Percentiles rank a stretch among this genome's conserved stretches.
Conservation (phyloP, 148 eudicot genomes). For the Chenopodium berlandieri region DNA sequence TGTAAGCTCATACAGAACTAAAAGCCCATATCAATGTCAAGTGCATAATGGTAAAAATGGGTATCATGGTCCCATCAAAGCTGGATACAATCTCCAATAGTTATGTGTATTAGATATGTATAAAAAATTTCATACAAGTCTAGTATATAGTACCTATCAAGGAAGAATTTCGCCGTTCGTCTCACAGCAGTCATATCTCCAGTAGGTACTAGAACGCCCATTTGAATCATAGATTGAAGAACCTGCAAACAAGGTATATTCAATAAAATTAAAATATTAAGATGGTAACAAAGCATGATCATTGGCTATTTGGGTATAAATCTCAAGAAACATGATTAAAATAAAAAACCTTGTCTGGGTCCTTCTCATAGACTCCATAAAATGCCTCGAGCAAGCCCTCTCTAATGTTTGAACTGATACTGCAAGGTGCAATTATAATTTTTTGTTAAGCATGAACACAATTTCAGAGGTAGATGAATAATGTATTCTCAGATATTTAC, state of each 20-base stretch:
- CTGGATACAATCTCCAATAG: neutral
- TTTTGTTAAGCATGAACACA: conserved; percentile 7
- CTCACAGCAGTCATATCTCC: conserved; percentile 98
- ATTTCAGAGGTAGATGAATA: conserved; percentile 9
- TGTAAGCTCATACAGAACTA: neutral
- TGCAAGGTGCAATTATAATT: conserved; percentile 38
- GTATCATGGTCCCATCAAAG: neutral
- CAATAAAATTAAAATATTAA: neutral
- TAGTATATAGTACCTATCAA: conserved; percentile 56
- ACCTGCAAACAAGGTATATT: conserved; percentile 49
- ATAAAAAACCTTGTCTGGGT: conserved; percentile 69
- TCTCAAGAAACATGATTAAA: conserved; percentile 13
- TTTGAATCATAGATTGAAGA: conserved; percentile 90
- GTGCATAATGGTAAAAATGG: neutral
- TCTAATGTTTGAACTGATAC: conserved; percentile 91
- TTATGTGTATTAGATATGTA: neutral
- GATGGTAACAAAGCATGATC: neutral
- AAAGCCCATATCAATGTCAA: neutral
- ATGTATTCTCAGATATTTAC: conserved; percentile 28
- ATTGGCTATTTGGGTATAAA: conserved; percentile 14
- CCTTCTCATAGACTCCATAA: conserved; percentile 98
- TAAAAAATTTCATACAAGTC: too few species aligned
- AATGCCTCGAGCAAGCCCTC: conserved; percentile 90
- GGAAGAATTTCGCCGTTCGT: conserved; percentile 92
- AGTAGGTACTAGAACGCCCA: conserved; percentile 98